These are phyloP conservation scores for Alternaria solani DNA, from an alignment of 2,329 filamentous ascomycete genomes.

Conservation along the genomic window DNA sequence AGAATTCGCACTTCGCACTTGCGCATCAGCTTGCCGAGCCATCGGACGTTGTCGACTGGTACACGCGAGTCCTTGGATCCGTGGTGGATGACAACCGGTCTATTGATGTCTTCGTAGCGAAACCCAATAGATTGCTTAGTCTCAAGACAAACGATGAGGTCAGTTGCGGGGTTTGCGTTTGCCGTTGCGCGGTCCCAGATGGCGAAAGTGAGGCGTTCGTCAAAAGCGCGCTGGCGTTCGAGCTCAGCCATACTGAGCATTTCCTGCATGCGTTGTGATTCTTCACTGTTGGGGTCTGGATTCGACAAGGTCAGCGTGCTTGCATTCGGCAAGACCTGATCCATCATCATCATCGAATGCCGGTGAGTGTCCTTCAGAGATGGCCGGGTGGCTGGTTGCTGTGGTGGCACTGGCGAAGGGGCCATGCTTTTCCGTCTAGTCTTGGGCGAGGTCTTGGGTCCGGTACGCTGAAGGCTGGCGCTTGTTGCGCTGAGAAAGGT, in stretches of 20 bases:
- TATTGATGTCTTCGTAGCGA: conserved; percentile 93
- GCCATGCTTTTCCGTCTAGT: conserved; percentile 41
- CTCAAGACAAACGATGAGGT: conserved; percentile 91
- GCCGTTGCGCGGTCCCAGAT: conserved; percentile 95
- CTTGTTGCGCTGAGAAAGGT: conserved; percentile 94
- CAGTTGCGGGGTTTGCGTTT: conserved; percentile 91
- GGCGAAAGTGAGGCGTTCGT: conserved; percentile 84
- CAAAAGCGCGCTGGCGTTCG: conserved; percentile 78
- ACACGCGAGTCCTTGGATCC: conserved; percentile 90
- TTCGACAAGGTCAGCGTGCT: conserved; percentile 44
- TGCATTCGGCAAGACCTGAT: conserved; percentile 54
- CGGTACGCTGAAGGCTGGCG: conserved; percentile 70
- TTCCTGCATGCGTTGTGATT: conserved; percentile 50
- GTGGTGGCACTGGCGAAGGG: conserved; percentile 26
- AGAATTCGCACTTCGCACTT: conserved; percentile 90
- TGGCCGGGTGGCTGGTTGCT: conserved; percentile 21
- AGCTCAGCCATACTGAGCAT: conserved; percentile 71
- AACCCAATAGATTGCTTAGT: conserved; percentile 92
- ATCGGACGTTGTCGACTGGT: conserved; percentile 92
- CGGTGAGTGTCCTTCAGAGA: conserved; percentile 48
- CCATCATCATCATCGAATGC: conserved; percentile 60
- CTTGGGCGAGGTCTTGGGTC: conserved; percentile 62
- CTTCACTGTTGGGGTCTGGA: conserved; percentile 43
- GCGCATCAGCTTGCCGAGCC: conserved; percentile 93
- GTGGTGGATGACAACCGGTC: conserved; percentile 92